Percentiles rank a stretch among this genome's conserved stretches.
Evolutionary conservation across 1,284 basidiomycete genomes (phyloP).

Genomic region (Takashimella koratensis): DNA sequence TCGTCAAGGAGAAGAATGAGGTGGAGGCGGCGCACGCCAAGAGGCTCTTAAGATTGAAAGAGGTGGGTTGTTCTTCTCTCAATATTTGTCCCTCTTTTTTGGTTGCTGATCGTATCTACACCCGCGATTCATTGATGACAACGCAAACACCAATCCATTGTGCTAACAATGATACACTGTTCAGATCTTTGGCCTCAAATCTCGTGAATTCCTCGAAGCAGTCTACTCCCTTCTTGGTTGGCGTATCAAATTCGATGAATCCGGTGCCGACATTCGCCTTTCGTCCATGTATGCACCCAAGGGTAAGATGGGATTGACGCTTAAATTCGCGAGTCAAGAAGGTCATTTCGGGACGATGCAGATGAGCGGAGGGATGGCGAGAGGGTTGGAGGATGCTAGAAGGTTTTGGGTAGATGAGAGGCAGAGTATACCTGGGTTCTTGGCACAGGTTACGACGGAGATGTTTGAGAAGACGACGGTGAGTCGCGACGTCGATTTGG

Average conservation of each 20-base stretch:
- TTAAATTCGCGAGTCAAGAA: conserved; percentile 50
- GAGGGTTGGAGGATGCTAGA: conserved; percentile 48
- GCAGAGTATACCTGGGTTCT: conserved; percentile 54
- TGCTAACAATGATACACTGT: too few relatives aligned
- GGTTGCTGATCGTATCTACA: too few relatives aligned
- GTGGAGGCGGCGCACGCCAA: conserved; percentile 53
- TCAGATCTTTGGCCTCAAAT: conserved; percentile 52
- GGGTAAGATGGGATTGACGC: conserved; percentile 51
- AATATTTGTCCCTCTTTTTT: too few relatives aligned
- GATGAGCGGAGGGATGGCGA: conserved; percentile 49
- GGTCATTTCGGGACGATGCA: conserved; percentile 54
- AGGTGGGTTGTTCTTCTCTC: too few relatives aligned
- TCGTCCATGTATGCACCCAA: conserved; percentile 56
- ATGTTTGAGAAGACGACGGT: conserved; percentile 52
- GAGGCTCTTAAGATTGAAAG: conserved; percentile 52
- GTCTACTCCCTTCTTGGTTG: conserved; percentile 56
- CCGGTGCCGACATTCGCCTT: conserved; percentile 54
- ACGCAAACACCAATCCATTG: too few relatives aligned
- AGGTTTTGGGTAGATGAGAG: conserved; percentile 54
- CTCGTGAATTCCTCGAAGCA: conserved; percentile 55
- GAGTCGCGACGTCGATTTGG: conserved; percentile 8
- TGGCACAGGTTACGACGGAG: conserved; percentile 53
- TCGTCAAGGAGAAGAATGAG: conserved; percentile 49
- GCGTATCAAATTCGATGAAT: conserved; percentile 55
- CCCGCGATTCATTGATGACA: too few relatives aligned